Evolutionary conservation across 768 basidiomycete genomes (phyloP).

Genomic region (Xanthoconium purpureum): DNA sequence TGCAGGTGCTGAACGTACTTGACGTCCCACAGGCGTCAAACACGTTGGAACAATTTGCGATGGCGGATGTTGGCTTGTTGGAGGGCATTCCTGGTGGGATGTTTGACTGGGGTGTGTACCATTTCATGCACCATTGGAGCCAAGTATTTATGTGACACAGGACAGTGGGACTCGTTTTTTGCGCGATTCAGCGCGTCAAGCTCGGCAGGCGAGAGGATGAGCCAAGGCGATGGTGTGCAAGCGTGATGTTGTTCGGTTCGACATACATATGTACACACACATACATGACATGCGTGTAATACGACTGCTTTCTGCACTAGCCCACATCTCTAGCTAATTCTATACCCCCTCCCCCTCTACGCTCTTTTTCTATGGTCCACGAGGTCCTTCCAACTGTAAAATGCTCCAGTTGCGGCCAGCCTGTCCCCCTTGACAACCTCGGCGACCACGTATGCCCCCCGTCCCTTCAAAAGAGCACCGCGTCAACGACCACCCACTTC

Average conservation of each 20-base stretch:
- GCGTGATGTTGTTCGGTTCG: background rate
- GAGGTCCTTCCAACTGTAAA: slow-evolving; percentile 79
- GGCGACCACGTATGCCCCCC: slow-evolving; percentile 75
- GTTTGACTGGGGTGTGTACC: slow-evolving; percentile 78
- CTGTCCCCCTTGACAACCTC: slow-evolving; percentile 69
- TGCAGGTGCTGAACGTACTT: slow-evolving; percentile 75
- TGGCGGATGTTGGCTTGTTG: slow-evolving; percentile 65
- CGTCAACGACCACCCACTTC: slow-evolving; percentile 41
- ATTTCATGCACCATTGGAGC: slow-evolving; percentile 20
- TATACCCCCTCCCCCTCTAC: slow-evolving; percentile 24
- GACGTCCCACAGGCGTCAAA: slow-evolving; percentile 56
- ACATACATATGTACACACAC: slow-evolving; percentile 24
- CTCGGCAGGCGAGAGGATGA: slow-evolving; percentile 3
- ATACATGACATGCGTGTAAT: slow-evolving; percentile 6
- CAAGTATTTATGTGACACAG: slow-evolving; percentile 35
- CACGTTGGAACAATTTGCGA: slow-evolving; percentile 59
- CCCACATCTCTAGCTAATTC: slow-evolving; percentile 19
- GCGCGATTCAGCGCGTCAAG: slow-evolving; percentile 45
- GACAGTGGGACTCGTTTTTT: slow-evolving; percentile 84
- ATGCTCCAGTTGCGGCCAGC: slow-evolving; percentile 73
- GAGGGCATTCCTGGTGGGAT: slow-evolving; percentile 80
- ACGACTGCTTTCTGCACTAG: slow-evolving; percentile 6
- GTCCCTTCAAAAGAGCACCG: slow-evolving; percentile 24
- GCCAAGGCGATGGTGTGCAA: background rate
- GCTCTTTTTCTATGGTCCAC: slow-evolving; percentile 28